Evolutionary conservation across 73 alveolate genomes (phyloP).

Genomic region (Blepharisma japonicum): DNA sequence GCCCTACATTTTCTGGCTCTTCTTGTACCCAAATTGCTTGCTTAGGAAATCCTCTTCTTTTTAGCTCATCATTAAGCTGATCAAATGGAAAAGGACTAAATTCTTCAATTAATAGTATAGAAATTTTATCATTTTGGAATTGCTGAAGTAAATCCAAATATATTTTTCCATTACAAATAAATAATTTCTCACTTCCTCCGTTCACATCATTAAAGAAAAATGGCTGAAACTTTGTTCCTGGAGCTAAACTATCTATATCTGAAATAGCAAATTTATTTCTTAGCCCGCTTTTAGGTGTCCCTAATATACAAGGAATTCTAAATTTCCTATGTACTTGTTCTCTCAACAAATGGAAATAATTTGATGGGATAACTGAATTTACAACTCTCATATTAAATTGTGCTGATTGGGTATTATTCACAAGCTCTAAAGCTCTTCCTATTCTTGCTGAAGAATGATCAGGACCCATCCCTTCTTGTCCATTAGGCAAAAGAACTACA

Average conservation of each 20-base stretch:
- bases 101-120: slow-evolving; percentile 65
- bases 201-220: slow-evolving; percentile 42
- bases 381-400: slow-evolving; percentile 61
- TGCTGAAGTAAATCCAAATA: slow-evolving; percentile 44
- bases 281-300: slow-evolving; percentile 75
- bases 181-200: slow-evolving; percentile 34
- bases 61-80: slow-evolving; percentile 40
- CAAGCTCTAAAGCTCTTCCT: slow-evolving; percentile 72
- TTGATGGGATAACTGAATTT: slow-evolving; percentile 65
- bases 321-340: slow-evolving; percentile 80
- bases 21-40: slow-evolving; percentile 59
- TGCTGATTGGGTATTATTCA: slow-evolving; percentile 29
- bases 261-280: slow-evolving; percentile 59
- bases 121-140: slow-evolving; percentile 18
- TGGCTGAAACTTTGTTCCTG: slow-evolving; percentile 57
- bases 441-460: slow-evolving; percentile 86
- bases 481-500: slow-evolving; percentile 70
- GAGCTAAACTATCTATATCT: slow-evolving; percentile 42
- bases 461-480: slow-evolving; percentile 91
- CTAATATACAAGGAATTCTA: slow-evolving; percentile 81
- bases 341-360: slow-evolving; percentile 80
- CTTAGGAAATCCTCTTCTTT: slow-evolving; percentile 8
- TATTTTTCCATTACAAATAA: slow-evolving; percentile 66
- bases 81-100: slow-evolving; percentile 75
- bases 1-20: slow-evolving; percentile 72